Evolutionary conservation across 2,329 filamentous ascomycete genomes (phyloP), one percentile per base, ranked within the genome.

Genomic region (Emericellopsis atlantica): DNA sequence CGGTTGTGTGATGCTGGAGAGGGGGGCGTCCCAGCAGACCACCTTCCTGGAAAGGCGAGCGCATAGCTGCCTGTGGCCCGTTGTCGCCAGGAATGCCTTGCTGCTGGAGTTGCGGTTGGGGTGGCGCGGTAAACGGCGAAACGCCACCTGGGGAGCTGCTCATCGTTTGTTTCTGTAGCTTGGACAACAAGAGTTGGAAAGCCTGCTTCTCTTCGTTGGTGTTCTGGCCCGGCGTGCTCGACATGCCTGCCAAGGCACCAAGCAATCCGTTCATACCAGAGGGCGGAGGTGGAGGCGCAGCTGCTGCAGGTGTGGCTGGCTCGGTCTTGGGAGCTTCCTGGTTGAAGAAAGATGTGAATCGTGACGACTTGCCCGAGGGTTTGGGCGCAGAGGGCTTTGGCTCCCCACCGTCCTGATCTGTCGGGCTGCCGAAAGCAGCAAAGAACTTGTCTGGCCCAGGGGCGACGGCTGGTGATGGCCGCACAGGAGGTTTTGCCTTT

Each of bases 291-390:
- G 41, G 29, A 14, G 32, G 26, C 33, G 39, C 26, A 10, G 42
- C 21, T n/a, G 21, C 36, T 3, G 39, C 34, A 16, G 37, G 10
- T 12, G 41, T 14, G 23, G 26, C 32, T 24, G 36, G 39, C 39
- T 41, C 40, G 21, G 26, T 16, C 37, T 33, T 37, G 34, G 26
- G 11, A 15, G 31, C 35, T 15, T 38, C 39, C 14, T 44, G 42
- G 23, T n/a, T 33, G 55, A 89, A 86, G 51, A 95, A 84, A 4
- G 82, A 86, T 39, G 87, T 88, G 55, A 95, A 95, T 41, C 87
- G 74, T 11, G 89, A 95, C 5, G 84, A 76, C 54, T 90, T 89
- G 22, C 54, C 60, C 4, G 61, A 63, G 2, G 72, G 57, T 55
- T 84, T 84, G 11, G 69, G 59, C 52, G 72, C 75, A 36, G 57